Evolutionary conservation across 345 rosid species (phyloP), one percentile per base, ranked within the genome.

Genomic region (Melastoma malabathricum): DNA sequence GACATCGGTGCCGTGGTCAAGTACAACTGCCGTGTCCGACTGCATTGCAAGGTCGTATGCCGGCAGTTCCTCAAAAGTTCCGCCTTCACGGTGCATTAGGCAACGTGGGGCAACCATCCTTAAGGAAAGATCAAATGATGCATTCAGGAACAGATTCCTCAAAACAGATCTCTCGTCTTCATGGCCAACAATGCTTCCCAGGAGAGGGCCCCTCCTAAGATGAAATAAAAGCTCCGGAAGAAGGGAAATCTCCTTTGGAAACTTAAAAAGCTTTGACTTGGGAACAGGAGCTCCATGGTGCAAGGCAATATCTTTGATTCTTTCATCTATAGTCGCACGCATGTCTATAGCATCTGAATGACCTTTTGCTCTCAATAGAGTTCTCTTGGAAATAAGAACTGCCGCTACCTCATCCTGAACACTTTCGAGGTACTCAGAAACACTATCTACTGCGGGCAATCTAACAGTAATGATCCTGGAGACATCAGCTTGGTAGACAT

Each of bases 1-100:
- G 72, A 92, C 72, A 72, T 92, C 93, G 3, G 95, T 92, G 43
- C 96, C 98, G 72, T 87, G 96, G 68, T 92, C 98, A 62, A 92
- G 93, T 59, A 92, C 84, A 57, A 92, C 98, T 44, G 98, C 96
- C 27, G 86, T 80, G 62, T 92, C 86, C 59, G 96, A 87, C 68
- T 92, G 98, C 98, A 92, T 92, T 3, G 81, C 78, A 54, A 87
- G 87, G 71, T 92, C 86, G 75, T 87, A 77, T 19, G 95, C 89
- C 6, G 93, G 93, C 60, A 88, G 53, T 68, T 93, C 99, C 71
- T 93, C 99, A 58, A 93, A 93, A 23, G 90, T 88, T 19, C 97
- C 99, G 10, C 95, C 97, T 79, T 83, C 95, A 51, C 80, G 82
- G 65, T 93, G 97, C 97, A 93, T 85, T 52, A 93, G 68, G 64